Base-by-base conservation (phyloP, 257 asterid species). In the Rehmannia glutinosa region DNA sequence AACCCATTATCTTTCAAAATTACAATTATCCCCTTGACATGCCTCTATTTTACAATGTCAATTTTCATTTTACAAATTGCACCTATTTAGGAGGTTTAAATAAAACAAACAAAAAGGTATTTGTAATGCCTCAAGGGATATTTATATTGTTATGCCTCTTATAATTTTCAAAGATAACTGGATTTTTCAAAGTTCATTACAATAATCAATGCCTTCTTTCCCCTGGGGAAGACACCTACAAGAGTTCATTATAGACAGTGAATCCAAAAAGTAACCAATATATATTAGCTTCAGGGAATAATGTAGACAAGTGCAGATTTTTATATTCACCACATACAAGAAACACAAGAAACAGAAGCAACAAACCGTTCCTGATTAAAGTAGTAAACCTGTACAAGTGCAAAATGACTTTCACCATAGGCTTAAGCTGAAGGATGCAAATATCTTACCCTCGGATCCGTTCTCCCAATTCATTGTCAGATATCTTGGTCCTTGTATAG, bases 401-500 rank as follows among this genome's bases (percentile, higher is more conserved):
- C 41, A 35, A 35, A 35, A 35, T 2, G 9, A 25, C 41, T 35
- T 35, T 35, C 41, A 6, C 41, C 41, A 35, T 35, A 10, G 7
- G 9, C 8, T 24, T 15, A 52, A 23, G 12, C 19, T 4, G 12
- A 52, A 23, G 36, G 19, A 50, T 1, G 39, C 2, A 15, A 32
- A 28, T 25, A 52, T 10, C 86, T 77, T 72, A 88, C 96, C 94
- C 91, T 53, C 75, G 77, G 62, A 88, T 80, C 42, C 94, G 86
- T 57, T 79, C 71, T 76, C 91, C 84, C 70, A 88, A 69, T 47
- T 86, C 91, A 12, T 81, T 79, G 12, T 84, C 89, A 20, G 91
- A 77, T 57, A 88, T 84, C 76, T 86, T 86, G 59, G 89, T 78
- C 81, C 96, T 82, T 68, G 96, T 87, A 60, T 88, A 88, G 41